These are phyloP conservation scores for Beauveria varroae DNA, from an alignment of 2,329 filamentous ascomycete species.

Conservation along the genomic window DNA sequence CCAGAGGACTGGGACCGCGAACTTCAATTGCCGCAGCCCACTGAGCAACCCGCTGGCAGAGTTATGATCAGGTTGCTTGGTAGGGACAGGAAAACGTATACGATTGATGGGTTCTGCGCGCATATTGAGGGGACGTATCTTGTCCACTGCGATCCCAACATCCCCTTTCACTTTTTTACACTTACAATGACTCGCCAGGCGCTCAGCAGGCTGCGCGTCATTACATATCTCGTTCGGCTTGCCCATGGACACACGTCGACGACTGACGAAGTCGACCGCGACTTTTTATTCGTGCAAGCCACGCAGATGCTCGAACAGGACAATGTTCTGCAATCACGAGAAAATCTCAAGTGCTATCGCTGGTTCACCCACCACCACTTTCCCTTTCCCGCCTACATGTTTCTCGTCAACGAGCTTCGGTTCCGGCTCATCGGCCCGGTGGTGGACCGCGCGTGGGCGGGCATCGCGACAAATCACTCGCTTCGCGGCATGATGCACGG, in stretches of 20 bases:
- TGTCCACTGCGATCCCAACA: conserved; percentile 47
- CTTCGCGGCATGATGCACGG: conserved; percentile 41
- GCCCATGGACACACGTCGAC: conserved; percentile 31
- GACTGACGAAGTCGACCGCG: conserved; percentile 40
- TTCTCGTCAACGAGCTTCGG: conserved; percentile 48
- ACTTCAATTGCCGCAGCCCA: conserved; percentile 34
- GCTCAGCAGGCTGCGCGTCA: conserved; percentile 49
- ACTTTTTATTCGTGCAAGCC: conserved; percentile 45
- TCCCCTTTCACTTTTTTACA: conserved; percentile 53
- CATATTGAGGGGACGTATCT: conserved; percentile 52
- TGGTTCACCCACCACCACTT: conserved; percentile 56
- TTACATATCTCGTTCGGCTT: conserved; percentile 44
- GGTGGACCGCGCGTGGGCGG: conserved; percentile 51
- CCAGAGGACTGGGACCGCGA: background rate
- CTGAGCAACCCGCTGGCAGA: conserved; percentile 21
- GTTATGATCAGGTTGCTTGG: conserved; percentile 40
- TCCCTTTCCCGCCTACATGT: conserved; percentile 55
- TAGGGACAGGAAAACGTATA: conserved; percentile 39
- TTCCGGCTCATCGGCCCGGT: conserved; percentile 44
- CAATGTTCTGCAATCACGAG: conserved; percentile 44
- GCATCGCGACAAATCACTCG: conserved; percentile 48
- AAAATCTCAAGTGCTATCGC: conserved; percentile 43
- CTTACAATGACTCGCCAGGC: conserved; percentile 48
- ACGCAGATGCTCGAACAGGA: conserved; percentile 54
- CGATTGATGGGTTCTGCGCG: conserved; percentile 44